Conservation (phyloP, 441 rosid species). For the Adansonia madagascariensis region DNA sequence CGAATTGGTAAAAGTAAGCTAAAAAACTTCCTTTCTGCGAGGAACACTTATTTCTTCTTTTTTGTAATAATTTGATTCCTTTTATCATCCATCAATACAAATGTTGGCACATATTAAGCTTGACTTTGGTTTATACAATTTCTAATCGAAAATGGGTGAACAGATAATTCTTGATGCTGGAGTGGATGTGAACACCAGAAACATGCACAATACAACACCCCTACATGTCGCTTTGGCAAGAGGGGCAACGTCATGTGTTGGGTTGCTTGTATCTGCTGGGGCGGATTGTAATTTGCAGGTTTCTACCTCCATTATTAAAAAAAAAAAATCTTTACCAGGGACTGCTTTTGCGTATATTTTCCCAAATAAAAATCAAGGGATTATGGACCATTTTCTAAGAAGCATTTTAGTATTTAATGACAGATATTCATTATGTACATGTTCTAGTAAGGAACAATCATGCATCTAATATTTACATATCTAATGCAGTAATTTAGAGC, state of each 20-base stretch:
- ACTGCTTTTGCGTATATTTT: slow-evolving; percentile 19
- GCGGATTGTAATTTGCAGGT: slow-evolving; percentile 95
- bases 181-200: slow-evolving; percentile 88
- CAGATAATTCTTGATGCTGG: slow-evolving; percentile 96
- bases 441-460: neutral
- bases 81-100: slow-evolving; percentile 20
- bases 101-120: neutral
- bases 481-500: neutral
- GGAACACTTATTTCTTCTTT: neutral
- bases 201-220: slow-evolving; percentile 83
- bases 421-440: neutral
- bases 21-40: slow-evolving; percentile 12
- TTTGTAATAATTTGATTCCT: neutral
- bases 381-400: neutral
- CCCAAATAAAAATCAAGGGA: neutral
- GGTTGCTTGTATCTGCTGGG: slow-evolving; percentile 81
- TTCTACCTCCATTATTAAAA: slow-evolving; percentile 16
- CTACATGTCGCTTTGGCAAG: slow-evolving; percentile 95
- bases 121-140: neutral
- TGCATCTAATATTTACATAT: neutral
- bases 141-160: slow-evolving; percentile 29
- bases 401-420: neutral
- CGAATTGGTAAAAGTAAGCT: slow-evolving; percentile 83
- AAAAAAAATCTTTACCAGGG: neutral
- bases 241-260: slow-evolving; percentile 91